phyloP scores from a whole-genome alignment of 768 basidiomycete genomes.

The Termitomyces sp. region DNA sequence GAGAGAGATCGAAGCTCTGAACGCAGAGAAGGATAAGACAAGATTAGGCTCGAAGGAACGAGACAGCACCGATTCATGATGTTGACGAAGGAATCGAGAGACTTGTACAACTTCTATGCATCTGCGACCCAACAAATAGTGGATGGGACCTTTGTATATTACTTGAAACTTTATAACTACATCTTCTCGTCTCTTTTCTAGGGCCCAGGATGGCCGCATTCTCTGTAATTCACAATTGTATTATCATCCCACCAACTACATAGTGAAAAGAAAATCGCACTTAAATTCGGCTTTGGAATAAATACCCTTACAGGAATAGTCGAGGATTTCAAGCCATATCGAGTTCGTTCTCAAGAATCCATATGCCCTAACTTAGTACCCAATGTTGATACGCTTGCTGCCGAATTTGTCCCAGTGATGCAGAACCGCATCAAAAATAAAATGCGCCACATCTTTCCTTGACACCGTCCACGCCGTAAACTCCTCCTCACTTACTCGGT shows the following conservation, averaged over 20 bases:
- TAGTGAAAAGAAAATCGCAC: neutral
- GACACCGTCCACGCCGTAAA: constrained; percentile 50
- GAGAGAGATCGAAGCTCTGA: neutral
- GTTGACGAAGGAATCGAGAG: neutral
- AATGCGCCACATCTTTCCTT: constrained; percentile 63
- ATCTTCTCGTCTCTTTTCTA: neutral
- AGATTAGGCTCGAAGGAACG: neutral
- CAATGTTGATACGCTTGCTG: constrained; percentile 44
- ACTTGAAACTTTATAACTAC: neutral
- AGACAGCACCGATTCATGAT: neutral
- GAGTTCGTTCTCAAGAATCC: neutral
- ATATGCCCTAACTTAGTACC: neutral
- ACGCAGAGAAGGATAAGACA: neutral
- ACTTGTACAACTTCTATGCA: neutral
- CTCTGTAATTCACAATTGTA: neutral
- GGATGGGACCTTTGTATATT: neutral
- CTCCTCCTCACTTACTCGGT: constrained; percentile 41
- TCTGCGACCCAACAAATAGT: neutral
- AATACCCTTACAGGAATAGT: neutral
- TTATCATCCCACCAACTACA: neutral
- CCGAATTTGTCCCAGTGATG: constrained; percentile 50
- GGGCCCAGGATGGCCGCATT: neutral
- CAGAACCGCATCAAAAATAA: constrained; percentile 45
- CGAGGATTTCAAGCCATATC: no score
- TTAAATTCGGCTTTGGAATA: neutral